Evolutionary conservation across 192 early-diverging fungal genomes (phyloP).

Genomic region (Podila horticola): DNA sequence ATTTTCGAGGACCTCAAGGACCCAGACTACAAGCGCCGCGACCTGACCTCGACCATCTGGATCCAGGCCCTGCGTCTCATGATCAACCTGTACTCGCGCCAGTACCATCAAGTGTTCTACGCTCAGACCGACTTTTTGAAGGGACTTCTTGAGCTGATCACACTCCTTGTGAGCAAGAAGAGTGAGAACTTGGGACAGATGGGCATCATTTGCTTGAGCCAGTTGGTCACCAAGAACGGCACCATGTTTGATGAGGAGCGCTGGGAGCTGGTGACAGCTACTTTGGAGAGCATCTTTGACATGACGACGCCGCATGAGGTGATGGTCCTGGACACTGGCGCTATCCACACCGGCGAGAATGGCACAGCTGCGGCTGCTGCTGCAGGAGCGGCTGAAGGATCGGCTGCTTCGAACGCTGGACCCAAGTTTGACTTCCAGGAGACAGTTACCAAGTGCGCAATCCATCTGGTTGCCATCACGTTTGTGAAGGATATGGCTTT

Average conservation of each 20-base stretch:
- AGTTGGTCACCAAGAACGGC: conserved; percentile 85
- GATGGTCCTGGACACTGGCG: conserved; percentile 60
- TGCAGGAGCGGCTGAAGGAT: not conserved
- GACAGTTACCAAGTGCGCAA: conserved; percentile 90
- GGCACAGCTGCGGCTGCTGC: not conserved
- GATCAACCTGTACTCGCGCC: conserved; percentile 80
- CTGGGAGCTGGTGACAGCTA: conserved; percentile 80
- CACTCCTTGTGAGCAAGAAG: conserved; percentile 60
- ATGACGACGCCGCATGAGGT: conserved; percentile 85
- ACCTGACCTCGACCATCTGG: conserved; percentile 90
- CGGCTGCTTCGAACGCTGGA: not conserved
- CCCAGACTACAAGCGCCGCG: conserved; percentile 81
- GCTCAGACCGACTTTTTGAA: conserved; percentile 83
- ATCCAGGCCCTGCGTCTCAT: conserved; percentile 91
- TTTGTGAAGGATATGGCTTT: conserved; percentile 85
- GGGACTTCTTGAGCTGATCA: conserved; percentile 77
- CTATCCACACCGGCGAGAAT: not conserved
- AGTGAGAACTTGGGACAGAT: conserved; percentile 91
- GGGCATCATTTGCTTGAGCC: conserved; percentile 89
- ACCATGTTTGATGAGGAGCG: conserved; percentile 74
- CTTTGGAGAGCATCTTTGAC: conserved; percentile 80
- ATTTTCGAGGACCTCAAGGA: conserved; percentile 91
- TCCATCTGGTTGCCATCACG: conserved; percentile 90
- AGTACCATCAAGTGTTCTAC: conserved; percentile 77
- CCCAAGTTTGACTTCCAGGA: conserved; percentile 79